Evolutionary conservation across 495 filamentous ascomycete genomes (phyloP), one percentile per base, ranked within the genome.

Genomic region (Bryoglossum gracile): DNA sequence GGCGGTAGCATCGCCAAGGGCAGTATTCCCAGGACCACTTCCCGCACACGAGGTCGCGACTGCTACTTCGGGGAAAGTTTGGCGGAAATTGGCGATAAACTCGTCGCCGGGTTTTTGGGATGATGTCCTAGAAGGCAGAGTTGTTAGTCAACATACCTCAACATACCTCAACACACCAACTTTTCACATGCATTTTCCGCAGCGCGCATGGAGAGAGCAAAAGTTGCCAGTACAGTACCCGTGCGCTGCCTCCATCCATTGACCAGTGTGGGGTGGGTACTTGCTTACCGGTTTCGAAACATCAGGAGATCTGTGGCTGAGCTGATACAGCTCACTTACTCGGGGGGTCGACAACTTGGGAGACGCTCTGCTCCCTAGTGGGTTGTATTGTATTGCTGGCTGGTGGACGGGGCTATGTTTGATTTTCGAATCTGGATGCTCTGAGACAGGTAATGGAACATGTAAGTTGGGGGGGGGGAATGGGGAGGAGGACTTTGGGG

Each of bases 91-190:
- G 61, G 76, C 82, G 70, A 90, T 81, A 56, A 95, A 76, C 53
- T 90, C 87, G 56, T 87, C 82, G 58, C 76, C 81, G 33, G 89
- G 89, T 72, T 94, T 95, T 66, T 89, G 89, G 36, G 85, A 80
- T 58, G 81, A 89, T 57, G 80, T 86, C 57, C 87, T 94, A 61
- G 34, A 53, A 21, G 46, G 43, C 21, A 45, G 37, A 34, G 21
- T 16, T 10, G 47, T 44, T 48, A 46, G 34, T 30, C 8, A 14
- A 8, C 39, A 24, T 42, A 2, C 5, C 18, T 22, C 38, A 24
- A 42, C 41, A 16, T 30, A 23, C 28, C 3, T 8, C 16, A 10
- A 3, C 42, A 44, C 8, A 24, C 2, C 39, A 42, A 18, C 14
- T 42, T 21, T 26, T 21, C 39, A 24, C 22, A 22, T 32, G 5